Conservation (phyloP, 73 alveolate species). For the Symbiodinium pilosum region DNA sequence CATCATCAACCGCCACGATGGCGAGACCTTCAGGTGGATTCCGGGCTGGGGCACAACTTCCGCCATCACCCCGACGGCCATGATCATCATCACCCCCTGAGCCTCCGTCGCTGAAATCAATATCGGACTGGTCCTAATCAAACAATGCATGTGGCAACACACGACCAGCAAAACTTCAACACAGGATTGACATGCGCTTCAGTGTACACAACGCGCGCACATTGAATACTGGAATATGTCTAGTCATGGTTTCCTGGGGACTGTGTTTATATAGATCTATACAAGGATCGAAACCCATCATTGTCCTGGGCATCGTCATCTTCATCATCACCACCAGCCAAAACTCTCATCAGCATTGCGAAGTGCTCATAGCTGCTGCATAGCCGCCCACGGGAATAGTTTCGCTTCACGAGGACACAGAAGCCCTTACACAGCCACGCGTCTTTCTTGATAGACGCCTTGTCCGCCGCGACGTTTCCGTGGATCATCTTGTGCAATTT, state of each 20-base stretch:
- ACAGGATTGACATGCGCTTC: background rate
- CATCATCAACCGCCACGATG: background rate
- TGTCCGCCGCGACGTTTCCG: background rate
- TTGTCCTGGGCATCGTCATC: background rate
- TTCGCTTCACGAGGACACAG: background rate
- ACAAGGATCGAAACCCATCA: background rate
- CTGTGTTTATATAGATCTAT: background rate
- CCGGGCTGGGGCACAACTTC: background rate
- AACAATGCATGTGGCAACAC: background rate
- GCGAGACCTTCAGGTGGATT: background rate
- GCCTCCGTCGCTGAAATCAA: background rate
- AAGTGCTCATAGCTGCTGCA: background rate
- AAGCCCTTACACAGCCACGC: background rate
- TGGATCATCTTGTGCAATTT: background rate
- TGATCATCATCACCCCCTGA: background rate
- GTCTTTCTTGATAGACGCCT: background rate
- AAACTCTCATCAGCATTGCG: background rate
- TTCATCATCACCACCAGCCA: background rate
- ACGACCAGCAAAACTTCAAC: background rate
- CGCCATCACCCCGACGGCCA: background rate
- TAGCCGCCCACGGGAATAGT: background rate
- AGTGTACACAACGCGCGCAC: background rate
- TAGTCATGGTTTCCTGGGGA: background rate
- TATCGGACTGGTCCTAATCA: background rate
- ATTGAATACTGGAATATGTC: background rate